Evolutionary conservation across 169 alveolate genomes (phyloP), one percentile per base, ranked within the genome.

Genomic region (Plasmodium reichenowi): DNA sequence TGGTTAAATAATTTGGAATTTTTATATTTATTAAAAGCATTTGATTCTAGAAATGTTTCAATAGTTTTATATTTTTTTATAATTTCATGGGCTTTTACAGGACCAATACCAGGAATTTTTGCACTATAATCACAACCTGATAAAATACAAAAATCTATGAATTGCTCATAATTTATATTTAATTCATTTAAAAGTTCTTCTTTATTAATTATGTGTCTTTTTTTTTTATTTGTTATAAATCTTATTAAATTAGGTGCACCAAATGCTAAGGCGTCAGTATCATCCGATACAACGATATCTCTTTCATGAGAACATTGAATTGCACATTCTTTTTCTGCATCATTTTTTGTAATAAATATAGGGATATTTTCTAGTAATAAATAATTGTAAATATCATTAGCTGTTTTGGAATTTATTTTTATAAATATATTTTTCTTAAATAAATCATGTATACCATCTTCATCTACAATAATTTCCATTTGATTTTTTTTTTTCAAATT

Each of bases 111-210:
- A 75, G 95, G 95, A 67, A 98, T 93, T 26, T 98, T 96, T 67
- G 96, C 97, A 88, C 99, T 95, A 92, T 98, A 98, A 94, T 98
- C 99, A 68, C 99, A 98, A n/a, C 99, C 99, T 89, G 99, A 97
- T 75, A 98, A 95, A 38, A 98, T 98, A 93, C 99, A 98, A 80
- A 98, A 94, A 90, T 98, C 99, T 32, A 97, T 95, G 90, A 98
- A 98, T 95, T 97, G 98, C 26, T 97, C 98, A 96, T 94, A 94
- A 60, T 94, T 96, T 70, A 98, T 76, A 52, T 94, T 71, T 75
- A 97, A 95, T 75, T 94, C 94, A 59, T 92, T 86, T 52, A 97
- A 92, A 45, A 94, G 92, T 60, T 86, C 89, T 6, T 92, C 88
- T 38, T 95, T 75, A 32, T 93, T 93, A 9, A 97, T 93, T 56